These are phyloP conservation scores for Ambrosia trifida DNA, from an alignment of 129 eudicot genomes.

Conservation along the genomic window DNA sequence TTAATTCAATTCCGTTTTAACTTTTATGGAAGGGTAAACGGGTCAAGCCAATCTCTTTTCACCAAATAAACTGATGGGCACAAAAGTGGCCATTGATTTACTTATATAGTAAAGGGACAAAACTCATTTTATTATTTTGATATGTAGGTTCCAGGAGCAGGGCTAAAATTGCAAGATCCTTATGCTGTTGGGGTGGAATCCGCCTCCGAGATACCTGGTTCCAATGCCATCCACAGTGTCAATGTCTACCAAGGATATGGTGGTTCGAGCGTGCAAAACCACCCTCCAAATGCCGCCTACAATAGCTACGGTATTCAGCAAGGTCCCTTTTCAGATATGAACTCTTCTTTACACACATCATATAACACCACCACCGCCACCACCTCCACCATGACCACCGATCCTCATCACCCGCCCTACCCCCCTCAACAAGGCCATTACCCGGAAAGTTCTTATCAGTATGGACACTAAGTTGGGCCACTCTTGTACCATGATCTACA, in stretches of 20 bases:
- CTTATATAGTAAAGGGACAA: neutral
- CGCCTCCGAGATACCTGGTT: slow-evolving; percentile 39
- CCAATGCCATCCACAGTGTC: slow-evolving; percentile 34
- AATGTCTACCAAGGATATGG: slow-evolving; percentile 31
- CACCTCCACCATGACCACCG: slow-evolving; percentile 4
- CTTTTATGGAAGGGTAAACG: neutral
- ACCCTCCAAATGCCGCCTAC: slow-evolving; percentile 34
- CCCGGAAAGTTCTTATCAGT: slow-evolving; percentile 51
- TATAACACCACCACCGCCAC: slow-evolving; percentile 37
- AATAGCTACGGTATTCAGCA: slow-evolving; percentile 49
- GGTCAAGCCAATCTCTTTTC: neutral
- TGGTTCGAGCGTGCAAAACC: slow-evolving; percentile 41
- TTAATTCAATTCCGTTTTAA: neutral
- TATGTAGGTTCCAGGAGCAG: slow-evolving; percentile 52
- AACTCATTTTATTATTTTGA: slow-evolving; percentile 14
- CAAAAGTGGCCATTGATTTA: neutral
- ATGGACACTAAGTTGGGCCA: slow-evolving; percentile 34
- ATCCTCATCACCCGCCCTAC: slow-evolving; percentile 43
- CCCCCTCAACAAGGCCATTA: slow-evolving; percentile 47
- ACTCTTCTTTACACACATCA: slow-evolving; percentile 42
- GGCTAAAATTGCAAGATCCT: slow-evolving; percentile 46
- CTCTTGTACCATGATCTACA: slow-evolving; percentile 42
- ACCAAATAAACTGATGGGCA: neutral
- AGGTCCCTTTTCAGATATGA: slow-evolving; percentile 38
- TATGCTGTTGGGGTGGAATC: slow-evolving; percentile 40